Evolutionary conservation across 306 rosid genomes (phyloP).

Genomic region (Sicyos baderoa): DNA sequence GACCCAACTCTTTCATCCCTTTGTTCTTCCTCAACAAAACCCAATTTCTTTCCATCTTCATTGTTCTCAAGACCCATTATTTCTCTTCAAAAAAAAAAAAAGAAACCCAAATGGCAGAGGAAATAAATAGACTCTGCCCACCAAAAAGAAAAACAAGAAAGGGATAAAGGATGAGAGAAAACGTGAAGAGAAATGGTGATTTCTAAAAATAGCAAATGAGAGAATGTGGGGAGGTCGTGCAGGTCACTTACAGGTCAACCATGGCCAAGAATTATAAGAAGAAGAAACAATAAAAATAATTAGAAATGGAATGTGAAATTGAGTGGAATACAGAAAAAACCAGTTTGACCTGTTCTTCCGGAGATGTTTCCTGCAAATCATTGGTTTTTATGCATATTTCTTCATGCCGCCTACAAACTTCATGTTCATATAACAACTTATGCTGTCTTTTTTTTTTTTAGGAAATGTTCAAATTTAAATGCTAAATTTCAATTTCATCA

Average conservation of each 20-base stretch:
- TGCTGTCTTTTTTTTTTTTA: neutral
- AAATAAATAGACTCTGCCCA: neutral
- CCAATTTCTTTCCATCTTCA: conserved; percentile 24
- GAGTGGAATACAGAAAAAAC: conserved; percentile 19
- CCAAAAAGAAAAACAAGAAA: conserved; percentile 17
- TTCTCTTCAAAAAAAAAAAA: conserved; percentile 27
- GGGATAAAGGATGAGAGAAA: conserved; percentile 13
- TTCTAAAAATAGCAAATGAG: conserved; percentile 33
- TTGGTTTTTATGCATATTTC: neutral
- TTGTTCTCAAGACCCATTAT: conserved; percentile 76
- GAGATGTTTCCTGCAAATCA: neutral
- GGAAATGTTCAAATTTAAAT: too few relatives aligned
- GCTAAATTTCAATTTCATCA: too few relatives aligned
- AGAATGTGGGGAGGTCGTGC: conserved; percentile 38
- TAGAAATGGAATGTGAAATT: neutral
- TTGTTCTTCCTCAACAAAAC: conserved; percentile 24
- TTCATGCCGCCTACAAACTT: neutral
- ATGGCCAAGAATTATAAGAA: conserved; percentile 32
- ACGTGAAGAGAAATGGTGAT: conserved; percentile 49
- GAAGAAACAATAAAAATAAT: neutral
- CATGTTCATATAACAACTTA: neutral
- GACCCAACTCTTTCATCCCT: conserved; percentile 36
- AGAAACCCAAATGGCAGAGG: too few relatives aligned
- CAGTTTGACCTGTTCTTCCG: conserved; percentile 28
- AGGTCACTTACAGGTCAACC: conserved; percentile 32